Base-by-base conservation (phyloP, 805 yeast genomes). In the Candida khao-thaluensis region DNA sequence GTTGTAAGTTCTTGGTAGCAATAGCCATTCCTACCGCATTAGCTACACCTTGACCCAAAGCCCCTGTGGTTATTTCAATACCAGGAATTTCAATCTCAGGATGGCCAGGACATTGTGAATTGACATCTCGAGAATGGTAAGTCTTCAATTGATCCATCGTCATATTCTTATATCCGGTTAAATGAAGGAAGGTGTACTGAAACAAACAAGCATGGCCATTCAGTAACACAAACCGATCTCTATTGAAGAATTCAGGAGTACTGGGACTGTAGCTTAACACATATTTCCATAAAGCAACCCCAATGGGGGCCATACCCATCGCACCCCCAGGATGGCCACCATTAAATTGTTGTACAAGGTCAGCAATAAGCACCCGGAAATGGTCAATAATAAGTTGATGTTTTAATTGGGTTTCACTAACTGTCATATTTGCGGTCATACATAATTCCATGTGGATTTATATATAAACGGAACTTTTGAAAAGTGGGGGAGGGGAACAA, bases 281-380 rank as follows among this genome's bases (percentile, higher is more conserved):
- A 39, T 65, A 59, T 32, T 56, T 62, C 65, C 64, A 65, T 11
- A 65, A 43, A 5, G 65, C 60, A 29, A 57, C 40, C 20, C 66
- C 70, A 26, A 64, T 56, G 15, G 70, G 66, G 5, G 68, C 67
- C 69, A 65, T 62, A 8, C 64, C 71, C 59, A 64, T 59, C 21
- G 71, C 69, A 16, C 66, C 63, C 29, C 71, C 69, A 16, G 66
- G 66, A 41, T 62, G 69, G 2, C 69, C 68, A 27, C 71, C 68
- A 20, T 60, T 59, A 43, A 52, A 59, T 34, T 48, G 52, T 35
- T 48, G 52, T 5, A 50, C 54, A n/a, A 48, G 31, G 28, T 50
- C 54, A 5, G 64, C 66, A 16, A 64, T 49, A 7, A 62, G 49
- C 16, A 52, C 51, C 37, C 69, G 51, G 51, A 62, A 57, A 3